Percentiles rank a stretch among this genome's conserved stretches.
phyloP scores from a whole-genome alignment of 2,329 filamentous ascomycete species.

The Phialemoniopsis sp. region DNA sequence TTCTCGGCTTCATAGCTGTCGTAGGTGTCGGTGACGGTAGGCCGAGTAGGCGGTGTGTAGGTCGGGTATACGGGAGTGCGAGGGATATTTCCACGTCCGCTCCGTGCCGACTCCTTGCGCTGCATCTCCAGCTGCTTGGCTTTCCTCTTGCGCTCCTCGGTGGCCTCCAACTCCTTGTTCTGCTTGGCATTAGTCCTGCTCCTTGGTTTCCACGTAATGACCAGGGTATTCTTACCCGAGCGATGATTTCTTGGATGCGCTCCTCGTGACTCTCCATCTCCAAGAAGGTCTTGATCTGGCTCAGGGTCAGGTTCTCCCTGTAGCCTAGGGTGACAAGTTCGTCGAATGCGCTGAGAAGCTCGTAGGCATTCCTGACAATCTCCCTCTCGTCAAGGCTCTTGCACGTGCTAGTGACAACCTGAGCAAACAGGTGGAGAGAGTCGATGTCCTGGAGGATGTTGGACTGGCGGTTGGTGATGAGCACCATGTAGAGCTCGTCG shows the following conservation, averaged over 20 bases:
- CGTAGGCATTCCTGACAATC: conserved; percentile 91
- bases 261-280: conserved; percentile 99
- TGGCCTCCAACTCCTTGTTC: conserved; percentile 98
- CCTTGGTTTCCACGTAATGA: not conserved
- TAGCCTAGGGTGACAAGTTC: conserved; percentile 96
- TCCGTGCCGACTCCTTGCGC: conserved; percentile 88
- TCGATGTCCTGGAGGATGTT: conserved; percentile 99
- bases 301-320: conserved; percentile 90
- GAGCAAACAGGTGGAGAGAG: conserved; percentile 93
- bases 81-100: conserved; percentile 59
- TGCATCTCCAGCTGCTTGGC: conserved; percentile 99
- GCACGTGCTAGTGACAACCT: conserved; percentile 95
- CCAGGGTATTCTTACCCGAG: conserved; percentile 55
- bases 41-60: conserved; percentile 76
- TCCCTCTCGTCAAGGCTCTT: conserved; percentile 94
- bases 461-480: conserved; percentile 98
- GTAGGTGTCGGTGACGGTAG: conserved; percentile 75
- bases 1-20: conserved; percentile 96
- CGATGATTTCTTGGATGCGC: conserved; percentile 97
- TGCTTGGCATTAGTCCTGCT: conserved; percentile 25
- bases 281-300: conserved; percentile 97
- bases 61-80: conserved; percentile 82
- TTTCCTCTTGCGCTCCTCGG: conserved; percentile 96
- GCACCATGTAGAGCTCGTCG: conserved; percentile 98
- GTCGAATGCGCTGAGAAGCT: conserved; percentile 93